Evolutionary conservation across 2,329 filamentous ascomycete genomes (phyloP), one percentile per base, ranked within the genome.

Genomic region (Diplodia sapinea): DNA sequence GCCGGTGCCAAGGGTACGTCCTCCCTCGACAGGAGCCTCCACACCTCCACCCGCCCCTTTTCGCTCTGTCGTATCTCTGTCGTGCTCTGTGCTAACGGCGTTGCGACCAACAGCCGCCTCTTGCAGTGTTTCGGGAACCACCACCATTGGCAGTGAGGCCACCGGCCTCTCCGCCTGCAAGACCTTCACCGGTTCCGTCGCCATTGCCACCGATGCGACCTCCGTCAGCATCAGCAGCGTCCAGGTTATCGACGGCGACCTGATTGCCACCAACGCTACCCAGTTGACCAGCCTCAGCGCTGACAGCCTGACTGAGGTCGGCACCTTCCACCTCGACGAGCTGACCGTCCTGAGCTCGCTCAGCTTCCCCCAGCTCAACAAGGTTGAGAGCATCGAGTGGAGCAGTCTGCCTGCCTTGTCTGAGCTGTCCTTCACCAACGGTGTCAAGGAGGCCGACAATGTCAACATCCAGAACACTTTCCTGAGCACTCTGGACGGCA

Each of bases 381-480:
- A 81, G 40, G 88, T 96, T 70, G 86, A 87, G 72, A 80, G 81
- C 68, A 89, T 98, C 78, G 80, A 85, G 72, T 94, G 91, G 86
- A 82, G 86, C 68, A 90, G 91, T 72, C 87, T 97, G 51, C 89
- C 89, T 70, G 82, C 83, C 71, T 83, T 92, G 49, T 83, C 86
- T 74, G 74, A 76, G 40, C 81, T 92, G 54, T 81, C 80, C 67
- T 91, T 92, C 82, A 81, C 83, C 80, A 76, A 85, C 83, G 77
- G 86, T 81, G 84, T 98, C 74, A 88, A 85, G 73, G 83, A 88
- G 78, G 91, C 91, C 69, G 82, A 82, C 71, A 86, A 82, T 70
- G 86, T 99, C 73, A 81, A 83, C 73, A 94, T 99, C 78, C 87
- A 88, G 81, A 95, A 99, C 84, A 99, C 95, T 62, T 88, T 89